Evolutionary conservation across 73 alveolate species (phyloP), one percentile per base, ranked within the genome.

Genomic region (Breviolum minutum): DNA sequence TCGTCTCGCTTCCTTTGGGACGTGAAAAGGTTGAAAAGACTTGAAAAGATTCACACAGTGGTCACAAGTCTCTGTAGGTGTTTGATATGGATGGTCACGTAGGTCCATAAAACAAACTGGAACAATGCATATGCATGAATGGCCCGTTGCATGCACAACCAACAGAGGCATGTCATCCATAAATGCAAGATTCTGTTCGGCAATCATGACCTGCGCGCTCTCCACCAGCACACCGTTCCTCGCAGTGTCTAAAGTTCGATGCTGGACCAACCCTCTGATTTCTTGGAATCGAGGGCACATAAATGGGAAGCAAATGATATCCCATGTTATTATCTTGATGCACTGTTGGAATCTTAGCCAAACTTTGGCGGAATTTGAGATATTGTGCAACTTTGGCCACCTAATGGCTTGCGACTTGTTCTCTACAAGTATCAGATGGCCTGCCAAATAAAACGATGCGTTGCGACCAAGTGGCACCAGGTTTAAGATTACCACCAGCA

Each of bases 211-310:
- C 69, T 90, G 97, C 30, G 97, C 97, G 13, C 97, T 87, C 63
- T 90, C 97, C 63, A 90, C 97, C 74, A 90, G 87, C 63, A 90
- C 97, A 17, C 97, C 97, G 20, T 90, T 90, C 97, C 97, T 90
- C 71, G 20, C 63, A 22, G 11, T 26, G 24, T 26, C 62, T 6
- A 30, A 40, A 22, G 91, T 40, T 40, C 54, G 54, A 40, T 40
- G 54, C 54, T 0, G 54, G 54, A 40, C 3, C 54, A 40, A 40
- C 54, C 54, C 54, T 40, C 54, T 40, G 54, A 40, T 40, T 3
- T 3, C 54, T 40, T 40, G 54, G 54, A 40, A 40, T 40, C 54
- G 54, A 40, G 54, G 54, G 54, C 54, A 40, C 54, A 40, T 40
- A 40, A 0, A 40, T 40, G 54, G 54, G 54, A 40, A 40, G 91